A percentile compares a stretch with the other conserved stretches of the same genome.
phyloP scores from a whole-genome alignment of 169 alveolate genomes.

The Babesia divergens region DNA sequence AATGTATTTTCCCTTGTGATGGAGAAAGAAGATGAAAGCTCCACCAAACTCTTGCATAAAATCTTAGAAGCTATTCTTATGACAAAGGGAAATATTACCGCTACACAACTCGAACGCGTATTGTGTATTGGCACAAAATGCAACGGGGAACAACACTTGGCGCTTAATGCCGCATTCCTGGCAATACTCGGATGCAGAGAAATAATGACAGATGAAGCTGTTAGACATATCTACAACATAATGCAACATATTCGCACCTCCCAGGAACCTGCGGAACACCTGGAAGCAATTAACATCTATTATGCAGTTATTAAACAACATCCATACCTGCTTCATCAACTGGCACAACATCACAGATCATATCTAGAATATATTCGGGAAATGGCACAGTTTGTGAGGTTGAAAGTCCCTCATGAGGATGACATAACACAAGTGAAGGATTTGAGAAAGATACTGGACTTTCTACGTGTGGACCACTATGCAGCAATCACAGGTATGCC shows the following conservation, averaged over 20 bases:
- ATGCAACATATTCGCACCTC: constrained; percentile 7
- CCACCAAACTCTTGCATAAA: too few species aligned
- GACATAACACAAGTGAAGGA: not conserved
- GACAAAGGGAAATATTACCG: too few species aligned
- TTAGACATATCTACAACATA: not conserved
- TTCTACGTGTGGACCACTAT: constrained; percentile 11
- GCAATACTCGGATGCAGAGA: not conserved
- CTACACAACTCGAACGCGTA: not conserved
- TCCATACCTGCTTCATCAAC: not conserved
- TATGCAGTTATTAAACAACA: not conserved
- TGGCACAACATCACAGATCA: not conserved
- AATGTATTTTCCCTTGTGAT: too few species aligned
- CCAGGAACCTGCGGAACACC: constrained; percentile 1
- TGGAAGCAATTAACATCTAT: constrained; percentile 14
- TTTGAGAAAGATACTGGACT: constrained; percentile 11
- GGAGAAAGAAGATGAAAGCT: too few species aligned
- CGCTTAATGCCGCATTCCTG: constrained; percentile 5
- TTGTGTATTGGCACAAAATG: not conserved
- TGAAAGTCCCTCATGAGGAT: constrained; percentile 7
- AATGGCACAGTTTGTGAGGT: constrained; percentile 15
- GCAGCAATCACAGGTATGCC: constrained; percentile 55
- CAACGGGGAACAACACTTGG: not conserved
- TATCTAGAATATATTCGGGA: constrained; percentile 33
- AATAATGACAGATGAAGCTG: not conserved
- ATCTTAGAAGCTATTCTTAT: too few species aligned